Base-by-base conservation (phyloP, 108 stramenopile species). In the Skeletonema marinoi region DNA sequence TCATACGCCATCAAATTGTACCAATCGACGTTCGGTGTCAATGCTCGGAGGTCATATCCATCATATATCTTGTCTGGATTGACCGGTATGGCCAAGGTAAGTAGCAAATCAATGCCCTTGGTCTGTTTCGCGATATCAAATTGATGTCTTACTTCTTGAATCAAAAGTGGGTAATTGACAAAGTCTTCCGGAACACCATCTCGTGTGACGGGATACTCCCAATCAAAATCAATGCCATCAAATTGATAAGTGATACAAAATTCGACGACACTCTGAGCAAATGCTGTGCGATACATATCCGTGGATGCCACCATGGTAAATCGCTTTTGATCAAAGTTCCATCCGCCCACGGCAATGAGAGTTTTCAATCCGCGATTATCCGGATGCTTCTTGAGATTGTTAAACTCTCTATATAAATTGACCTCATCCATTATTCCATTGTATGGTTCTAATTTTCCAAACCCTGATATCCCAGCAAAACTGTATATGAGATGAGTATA, bases 151-250 rank as follows among this genome's bases (percentile, higher is more conserved):
- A 77, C 17, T 6, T 54, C 75, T 60, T 67, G 41, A 0, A 61
- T 17, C 30, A 76, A 44, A 10, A 77, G 33, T 2, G 68, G 70
- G 12, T 77, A 77, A 77, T 82, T 82, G 12, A 21, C 70, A 48
- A 72, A 77, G 62, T 82, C 81, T 33, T 66, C 76, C 31, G 62
- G 32, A 12, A 51, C 7, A 17, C 81, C 81, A 46, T 76, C 73
- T 9, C 75, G 62, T 30, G 81, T 65, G 9, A 77, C 75, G 11
- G 81, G 81, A 38, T 77, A 82, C 4, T 78, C 82, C 77, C 82
- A 82, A 68, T 82, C 82, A 14, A 82, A 66, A 73, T 82, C 82
- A 8, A 82, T 41, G 10, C 82, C 82, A 41, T 82, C 77, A 25
- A 82, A 82, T 21, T 35, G 31, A 39, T 82, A 66, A n/a, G 2